phyloP scores from a whole-genome alignment of 495 filamentous ascomycete species.

The Lasiosphaeriaceae sp. region DNA sequence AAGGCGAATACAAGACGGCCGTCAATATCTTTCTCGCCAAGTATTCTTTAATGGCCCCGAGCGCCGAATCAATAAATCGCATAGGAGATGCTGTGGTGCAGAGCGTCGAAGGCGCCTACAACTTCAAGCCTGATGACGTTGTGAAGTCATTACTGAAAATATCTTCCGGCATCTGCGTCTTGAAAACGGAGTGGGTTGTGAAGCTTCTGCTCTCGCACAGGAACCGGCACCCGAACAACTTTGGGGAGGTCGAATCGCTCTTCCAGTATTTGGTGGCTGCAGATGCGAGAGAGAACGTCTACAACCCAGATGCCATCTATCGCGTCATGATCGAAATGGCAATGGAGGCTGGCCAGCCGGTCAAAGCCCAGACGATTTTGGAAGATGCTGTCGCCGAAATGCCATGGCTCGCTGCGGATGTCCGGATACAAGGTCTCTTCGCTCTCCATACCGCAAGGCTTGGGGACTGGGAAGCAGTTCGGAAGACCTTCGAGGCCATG shows the following conservation, averaged over 20 bases:
- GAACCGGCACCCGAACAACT: constrained; percentile 17
- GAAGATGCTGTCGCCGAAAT: constrained; percentile 13
- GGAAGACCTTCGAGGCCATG: constrained; percentile 34
- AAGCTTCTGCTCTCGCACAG: constrained; percentile 30
- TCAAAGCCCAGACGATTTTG: constrained; percentile 27
- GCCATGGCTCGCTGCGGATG: constrained; percentile 20
- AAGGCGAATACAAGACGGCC: constrained; percentile 26
- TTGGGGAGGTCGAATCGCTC: constrained; percentile 19
- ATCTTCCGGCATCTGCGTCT: constrained; percentile 4
- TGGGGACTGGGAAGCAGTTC: constrained; percentile 45
- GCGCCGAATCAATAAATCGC: constrained; percentile 10
- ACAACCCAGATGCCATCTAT: constrained; percentile 25
- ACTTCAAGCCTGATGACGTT: constrained; percentile 21
- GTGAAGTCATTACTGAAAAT: constrained; percentile 25
- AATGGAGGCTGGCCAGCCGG: constrained; percentile 29
- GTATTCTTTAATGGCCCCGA: constrained; percentile 26
- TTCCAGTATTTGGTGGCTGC: constrained; percentile 23
- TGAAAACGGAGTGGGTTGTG: constrained; percentile 32
- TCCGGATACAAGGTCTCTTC: constrained; percentile 33
- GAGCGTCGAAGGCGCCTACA: constrained; percentile 25
- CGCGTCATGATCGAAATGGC: constrained; percentile 39
- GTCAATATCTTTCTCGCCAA: constrained; percentile 21
- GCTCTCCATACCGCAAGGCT: constrained; percentile 35
- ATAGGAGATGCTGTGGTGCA: constrained; percentile 25
- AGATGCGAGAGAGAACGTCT: constrained; percentile 17